Base-by-base conservation (phyloP, 192 early-diverging fungal genomes). In the Entomortierella chlamydospora region DNA sequence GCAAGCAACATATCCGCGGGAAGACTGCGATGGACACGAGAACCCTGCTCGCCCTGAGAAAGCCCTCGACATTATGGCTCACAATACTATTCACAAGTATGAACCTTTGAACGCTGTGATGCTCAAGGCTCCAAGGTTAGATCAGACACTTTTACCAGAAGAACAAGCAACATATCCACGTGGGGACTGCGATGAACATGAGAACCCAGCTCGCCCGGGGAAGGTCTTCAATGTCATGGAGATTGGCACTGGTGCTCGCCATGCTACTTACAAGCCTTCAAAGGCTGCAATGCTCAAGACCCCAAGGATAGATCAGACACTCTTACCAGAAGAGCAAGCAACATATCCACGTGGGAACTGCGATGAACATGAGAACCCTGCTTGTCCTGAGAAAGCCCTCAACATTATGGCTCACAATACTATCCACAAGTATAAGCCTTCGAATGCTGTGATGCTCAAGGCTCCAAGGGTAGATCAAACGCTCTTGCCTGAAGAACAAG, bases 291-390 rank as follows among this genome's bases (percentile, higher is more conserved):
- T 59, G 22, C 20, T 63, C 4, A 77, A 77, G 47, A 22, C 33
- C 6, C 66, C 73, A 34, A 79, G 59, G 29, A 4, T 56, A 9
- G 56, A 79, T 31, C 30, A 49, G 28, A 22, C 50, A 4, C 73
- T 69, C 23, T 42, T 64, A 54, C 64, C 73, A 29, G 73, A 78
- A 26, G 73, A 78, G 15, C 65, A 78, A 34, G 54, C 65, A 25
- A 47, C 26, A 33, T 78, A 78, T 50, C 67, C 61, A 39, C 73
- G 61, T 20, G 67, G 47, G 2, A 56, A 54, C 12, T 11, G 2
- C 23, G 6, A 20, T 22, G 18, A 18, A 13, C 55, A 58, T 33
- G 61, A 64, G 20, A 72, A 72, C 20, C 61, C 61, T 23, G 31
- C 68, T 23, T 33, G 33, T 15, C 68, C 68, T 4, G 28, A 42